Base-by-base conservation (phyloP, 1,139 yeast species). In the Yamadazyma taylorii region DNA sequence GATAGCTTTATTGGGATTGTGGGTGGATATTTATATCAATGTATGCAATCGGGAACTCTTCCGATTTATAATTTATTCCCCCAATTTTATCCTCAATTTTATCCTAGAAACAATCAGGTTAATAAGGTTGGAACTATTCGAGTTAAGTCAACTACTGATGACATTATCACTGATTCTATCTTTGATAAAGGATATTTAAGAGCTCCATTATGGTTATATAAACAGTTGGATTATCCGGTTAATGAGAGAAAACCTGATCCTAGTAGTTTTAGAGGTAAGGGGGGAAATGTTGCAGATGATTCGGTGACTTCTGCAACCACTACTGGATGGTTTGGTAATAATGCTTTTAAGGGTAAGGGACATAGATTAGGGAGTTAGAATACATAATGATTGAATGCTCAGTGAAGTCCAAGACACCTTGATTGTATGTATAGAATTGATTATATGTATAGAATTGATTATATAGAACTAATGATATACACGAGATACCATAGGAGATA, bases 21-120 rank as follows among this genome's bases (percentile, higher is more conserved):
- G 6, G 73, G 76, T 2, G 85, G 81, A 0, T 80, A 80, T 50
- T 47, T 77, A 15, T 80, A 79, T 56, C 79, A 75, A 44, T 80
- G 86, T 50, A 54, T 78, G 24, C 83, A 79, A 48, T 75, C 82
- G 1, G 61, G 64, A 29, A 75, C 85, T 0, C 46, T 73, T 23
- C 76, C 77, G 2, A 36, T 71, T 17, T 69, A 66, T 48, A 71
- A 71, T 46, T 53, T 71, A 26, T 47, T 64, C 30, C 66, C 72
- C 1, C 78, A 78, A 0, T 73, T 80, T 2, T 68, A 78, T 32
- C 57, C 58, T 35, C 36, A 34, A n/a, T 45, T 42, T 4, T 47
- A 48, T 37, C 27, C 35, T 8, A 39, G 30, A 17, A n/a, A n/a
- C n/a, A 38, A 39, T 17, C 37, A 43, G 15, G 68, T 69, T 15